Percentiles rank a stretch among this genome's conserved stretches.
These are phyloP conservation scores for Ascochyta koolunga DNA, from an alignment of 2,329 filamentous ascomycete genomes.

Conservation along the genomic window DNA sequence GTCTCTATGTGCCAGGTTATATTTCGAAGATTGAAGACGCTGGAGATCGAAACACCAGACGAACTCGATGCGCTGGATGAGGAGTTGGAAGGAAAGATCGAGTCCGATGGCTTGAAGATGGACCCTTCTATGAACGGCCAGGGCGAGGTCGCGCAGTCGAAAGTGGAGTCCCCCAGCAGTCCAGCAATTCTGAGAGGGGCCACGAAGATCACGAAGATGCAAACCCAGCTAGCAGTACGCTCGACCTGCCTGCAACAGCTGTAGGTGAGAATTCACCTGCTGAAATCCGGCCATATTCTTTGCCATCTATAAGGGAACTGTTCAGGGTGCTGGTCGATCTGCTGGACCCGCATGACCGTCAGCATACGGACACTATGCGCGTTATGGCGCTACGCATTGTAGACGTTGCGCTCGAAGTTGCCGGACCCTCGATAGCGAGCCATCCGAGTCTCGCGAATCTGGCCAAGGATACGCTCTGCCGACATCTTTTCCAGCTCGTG, in stretches of 20 bases:
- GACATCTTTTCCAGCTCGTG: constrained; percentile 93
- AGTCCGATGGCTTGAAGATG: constrained; percentile 79
- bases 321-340: constrained; percentile 94
- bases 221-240: constrained; percentile 50
- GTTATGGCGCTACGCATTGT: constrained; percentile 98
- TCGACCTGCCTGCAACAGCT: constrained; percentile 51
- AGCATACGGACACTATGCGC: constrained; percentile 92
- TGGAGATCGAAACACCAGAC: constrained; percentile 77
- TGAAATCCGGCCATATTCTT: constrained; percentile 83
- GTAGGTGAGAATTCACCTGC: constrained; percentile 55
- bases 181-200: constrained; percentile 39
- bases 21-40: constrained; percentile 87
- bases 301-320: constrained; percentile 92
- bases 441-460: constrained; percentile 87
- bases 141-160: constrained; percentile 50
- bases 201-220: constrained; percentile 46
- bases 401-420: constrained; percentile 94
- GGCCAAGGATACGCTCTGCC: constrained; percentile 91
- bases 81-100: constrained; percentile 65
- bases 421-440: constrained; percentile 90
- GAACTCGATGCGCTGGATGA: constrained; percentile 70
- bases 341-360: constrained; percentile 87
- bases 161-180: constrained; percentile 46
- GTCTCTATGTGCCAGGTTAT: constrained; percentile 99
- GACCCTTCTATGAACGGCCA: constrained; percentile 74